Evolutionary conservation across 202 grass and related monocot genomes (phyloP).

Genomic region (Carex arenaria): DNA sequence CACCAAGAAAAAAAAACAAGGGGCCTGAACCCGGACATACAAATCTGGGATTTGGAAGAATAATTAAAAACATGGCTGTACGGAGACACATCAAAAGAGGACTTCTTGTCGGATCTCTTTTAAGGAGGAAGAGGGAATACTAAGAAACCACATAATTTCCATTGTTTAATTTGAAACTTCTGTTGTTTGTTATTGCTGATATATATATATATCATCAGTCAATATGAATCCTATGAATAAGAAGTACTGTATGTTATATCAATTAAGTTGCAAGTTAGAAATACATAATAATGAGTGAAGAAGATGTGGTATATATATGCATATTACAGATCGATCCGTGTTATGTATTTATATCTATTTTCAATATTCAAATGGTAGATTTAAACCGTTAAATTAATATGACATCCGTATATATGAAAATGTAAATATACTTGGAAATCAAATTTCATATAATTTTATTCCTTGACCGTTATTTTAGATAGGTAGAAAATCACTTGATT

Average conservation of each 20-base stretch:
- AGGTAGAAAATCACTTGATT: no score
- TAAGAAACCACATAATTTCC: not conserved
- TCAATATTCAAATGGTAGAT: no score
- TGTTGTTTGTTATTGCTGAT: not conserved
- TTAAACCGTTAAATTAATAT: no score
- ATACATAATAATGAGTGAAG: not conserved
- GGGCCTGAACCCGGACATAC: not conserved
- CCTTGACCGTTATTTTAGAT: no score
- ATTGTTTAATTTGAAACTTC: not conserved
- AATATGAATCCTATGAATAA: not conserved
- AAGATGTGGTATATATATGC: no score
- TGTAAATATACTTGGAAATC: no score
- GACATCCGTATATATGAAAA: no score
- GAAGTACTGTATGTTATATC: not conserved
- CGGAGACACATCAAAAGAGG: conserved; percentile 7
- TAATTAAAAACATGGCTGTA: conserved; percentile 19
- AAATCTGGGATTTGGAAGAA: not conserved
- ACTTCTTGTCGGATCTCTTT: conserved; percentile 6
- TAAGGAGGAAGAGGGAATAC: not conserved
- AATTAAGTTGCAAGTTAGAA: not conserved
- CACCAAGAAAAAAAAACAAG: not conserved
- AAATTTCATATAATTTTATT: no score
- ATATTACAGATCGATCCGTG: no score
- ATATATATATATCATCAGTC: not conserved
- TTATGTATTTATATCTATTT: no score